Evolutionary conservation across 2,329 filamentous ascomycete species (phyloP).

Genomic region (Aspergillus fijiensis): DNA sequence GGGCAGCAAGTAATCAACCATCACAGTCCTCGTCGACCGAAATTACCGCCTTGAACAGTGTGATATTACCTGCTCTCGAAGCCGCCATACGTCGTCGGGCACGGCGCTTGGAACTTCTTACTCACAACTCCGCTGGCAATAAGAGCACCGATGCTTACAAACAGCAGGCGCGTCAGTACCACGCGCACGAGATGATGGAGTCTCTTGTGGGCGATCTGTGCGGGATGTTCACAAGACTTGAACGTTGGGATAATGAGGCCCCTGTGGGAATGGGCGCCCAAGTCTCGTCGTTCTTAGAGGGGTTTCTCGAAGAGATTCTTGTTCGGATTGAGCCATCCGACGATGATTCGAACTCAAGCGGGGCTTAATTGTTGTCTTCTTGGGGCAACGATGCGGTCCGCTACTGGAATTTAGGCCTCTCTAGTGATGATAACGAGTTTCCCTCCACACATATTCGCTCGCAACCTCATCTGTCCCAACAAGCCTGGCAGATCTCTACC

Average conservation of each 20-base stretch:
- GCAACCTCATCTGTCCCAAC: neutral
- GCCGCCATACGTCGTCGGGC: constrained; percentile 80
- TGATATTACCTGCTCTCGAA: constrained; percentile 89
- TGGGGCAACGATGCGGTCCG: neutral
- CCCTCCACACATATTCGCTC: neutral
- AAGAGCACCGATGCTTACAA: constrained; percentile 52
- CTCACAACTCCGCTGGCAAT: constrained; percentile 45
- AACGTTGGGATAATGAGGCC: constrained; percentile 79
- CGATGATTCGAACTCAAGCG: constrained; percentile 12
- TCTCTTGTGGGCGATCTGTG: constrained; percentile 79
- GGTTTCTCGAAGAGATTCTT: constrained; percentile 87
- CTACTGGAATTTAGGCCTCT: neutral
- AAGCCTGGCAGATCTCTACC: neutral
- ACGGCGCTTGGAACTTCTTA: constrained; percentile 52
- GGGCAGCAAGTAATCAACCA: constrained; percentile 17
- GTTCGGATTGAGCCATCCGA: constrained; percentile 80
- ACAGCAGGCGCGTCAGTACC: constrained; percentile 64
- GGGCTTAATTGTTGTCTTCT: neutral
- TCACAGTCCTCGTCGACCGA: constrained; percentile 51
- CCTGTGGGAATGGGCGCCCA: constrained; percentile 93
- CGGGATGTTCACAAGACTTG: constrained; percentile 83
- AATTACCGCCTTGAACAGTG: constrained; percentile 82
- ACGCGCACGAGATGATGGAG: constrained; percentile 79
- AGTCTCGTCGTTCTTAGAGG: constrained; percentile 84
- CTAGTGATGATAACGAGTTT: neutral